Conservation (phyloP, 768 basidiomycete genomes). For the Agaricus bisporus region DNA sequence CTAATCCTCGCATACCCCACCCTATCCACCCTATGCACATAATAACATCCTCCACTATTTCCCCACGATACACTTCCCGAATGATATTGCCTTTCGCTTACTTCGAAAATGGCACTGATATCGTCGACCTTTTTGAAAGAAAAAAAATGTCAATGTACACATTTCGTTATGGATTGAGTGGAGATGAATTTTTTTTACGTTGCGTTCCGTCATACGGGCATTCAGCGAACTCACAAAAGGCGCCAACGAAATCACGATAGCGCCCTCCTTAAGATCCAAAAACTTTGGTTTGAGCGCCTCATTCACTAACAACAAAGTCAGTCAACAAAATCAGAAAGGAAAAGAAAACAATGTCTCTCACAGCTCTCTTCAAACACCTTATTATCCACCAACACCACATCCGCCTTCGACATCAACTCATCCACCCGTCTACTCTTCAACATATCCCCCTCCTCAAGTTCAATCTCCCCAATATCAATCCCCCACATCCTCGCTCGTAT, state of each 20-base stretch:
- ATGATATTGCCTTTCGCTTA: constrained; percentile 58
- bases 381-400: constrained; percentile 89
- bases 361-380: constrained; percentile 73
- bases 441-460: constrained; percentile 86
- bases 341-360: constrained; percentile 32
- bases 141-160: background rate
- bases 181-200: no score
- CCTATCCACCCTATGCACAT: constrained; percentile 73
- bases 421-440: constrained; percentile 58
- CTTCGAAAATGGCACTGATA: constrained; percentile 78
- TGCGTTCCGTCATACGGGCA: constrained; percentile 78
- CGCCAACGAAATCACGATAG: constrained; percentile 81
- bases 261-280: constrained; percentile 90
- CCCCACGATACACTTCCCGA: constrained; percentile 83
- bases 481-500: constrained; percentile 92
- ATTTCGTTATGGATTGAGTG: no score
- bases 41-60: constrained; percentile 62
- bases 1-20: constrained; percentile 58
- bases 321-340: no score
- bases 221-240: constrained; percentile 74
- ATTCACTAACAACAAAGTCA: no score
- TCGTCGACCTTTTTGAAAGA: constrained; percentile 51
- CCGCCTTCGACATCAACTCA: constrained; percentile 70
- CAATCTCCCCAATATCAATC: constrained; percentile 64
- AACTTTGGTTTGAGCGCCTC: constrained; percentile 84